phyloP scores from a whole-genome alignment of 495 filamentous ascomycete species.

The Penicillium cinerascens region DNA sequence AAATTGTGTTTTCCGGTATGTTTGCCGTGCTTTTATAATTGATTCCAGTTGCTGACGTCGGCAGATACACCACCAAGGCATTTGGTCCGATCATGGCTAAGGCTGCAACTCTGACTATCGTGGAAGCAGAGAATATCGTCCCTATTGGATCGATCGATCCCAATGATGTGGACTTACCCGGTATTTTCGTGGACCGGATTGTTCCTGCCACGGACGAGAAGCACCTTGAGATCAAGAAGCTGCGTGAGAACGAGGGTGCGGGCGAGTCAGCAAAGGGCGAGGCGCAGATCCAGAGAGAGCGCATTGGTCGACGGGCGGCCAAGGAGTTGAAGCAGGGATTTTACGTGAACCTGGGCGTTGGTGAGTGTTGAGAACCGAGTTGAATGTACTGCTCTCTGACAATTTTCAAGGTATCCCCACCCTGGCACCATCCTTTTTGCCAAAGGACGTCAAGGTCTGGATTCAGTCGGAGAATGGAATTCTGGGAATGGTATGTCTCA shows the following conservation, averaged over 20 bases:
- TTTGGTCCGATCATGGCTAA: constrained; percentile 91
- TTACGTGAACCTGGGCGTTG: constrained; percentile 91
- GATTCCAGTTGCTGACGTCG: not conserved
- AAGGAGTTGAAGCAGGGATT: constrained; percentile 94
- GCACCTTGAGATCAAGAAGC: constrained; percentile 78
- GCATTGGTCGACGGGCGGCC: constrained; percentile 77
- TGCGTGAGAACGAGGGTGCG: constrained; percentile 55
- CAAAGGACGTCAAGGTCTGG: constrained; percentile 72
- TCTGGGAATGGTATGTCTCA: constrained; percentile 58
- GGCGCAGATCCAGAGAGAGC: constrained; percentile 66
- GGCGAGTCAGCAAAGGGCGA: constrained; percentile 55
- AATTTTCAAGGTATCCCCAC: constrained; percentile 65
- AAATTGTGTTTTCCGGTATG: constrained; percentile 84
- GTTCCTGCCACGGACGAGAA: constrained; percentile 73
- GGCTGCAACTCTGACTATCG: constrained; percentile 81
- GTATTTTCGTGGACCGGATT: constrained; percentile 85
- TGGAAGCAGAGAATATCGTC: constrained; percentile 90
- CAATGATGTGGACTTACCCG: constrained; percentile 77
- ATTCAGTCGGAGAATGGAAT: constrained; percentile 92
- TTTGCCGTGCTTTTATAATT: not conserved
- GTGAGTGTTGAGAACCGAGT: constrained; percentile 49
- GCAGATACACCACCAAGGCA: constrained; percentile 48
- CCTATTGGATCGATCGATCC: constrained; percentile 76
- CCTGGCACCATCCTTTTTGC: constrained; percentile 78
- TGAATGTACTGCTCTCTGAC: not conserved